Conservation (phyloP, 306 rosid species). For the Myrica gale region DNA sequence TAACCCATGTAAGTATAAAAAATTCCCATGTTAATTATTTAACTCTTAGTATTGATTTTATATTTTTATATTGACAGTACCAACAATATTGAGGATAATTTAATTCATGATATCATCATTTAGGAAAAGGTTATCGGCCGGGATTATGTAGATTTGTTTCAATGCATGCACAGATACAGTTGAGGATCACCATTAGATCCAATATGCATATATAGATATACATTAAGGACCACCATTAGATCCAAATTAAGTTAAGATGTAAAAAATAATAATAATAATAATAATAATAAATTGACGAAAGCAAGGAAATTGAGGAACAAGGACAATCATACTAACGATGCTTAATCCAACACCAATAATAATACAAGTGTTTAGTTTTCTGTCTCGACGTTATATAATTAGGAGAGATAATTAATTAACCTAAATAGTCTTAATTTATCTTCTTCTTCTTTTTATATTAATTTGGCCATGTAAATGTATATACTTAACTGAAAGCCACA, state of each 20-base stretch:
- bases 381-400: background rate
- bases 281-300: no score
- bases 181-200: no score
- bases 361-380: background rate
- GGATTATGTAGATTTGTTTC: background rate
- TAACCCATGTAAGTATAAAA: no score
- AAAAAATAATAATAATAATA: no score
- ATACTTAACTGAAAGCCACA: conserved; percentile 68
- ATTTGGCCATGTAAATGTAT: background rate
- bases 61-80: no score
- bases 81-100: background rate
- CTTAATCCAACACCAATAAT: background rate
- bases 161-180: no score
- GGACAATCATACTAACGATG: background rate
- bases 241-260: background rate
- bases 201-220: background rate
- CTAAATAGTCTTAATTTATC: no score
- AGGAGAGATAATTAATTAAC: background rate
- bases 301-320: background rate
- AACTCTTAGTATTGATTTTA: no score
- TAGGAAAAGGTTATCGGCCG: background rate
- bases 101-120: background rate
- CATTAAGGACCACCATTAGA: background rate
- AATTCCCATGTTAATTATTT: no score
- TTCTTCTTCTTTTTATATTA: background rate